Base-by-base conservation (phyloP, 257 asterid species). In the Capsicum rhomboideum region DNA sequence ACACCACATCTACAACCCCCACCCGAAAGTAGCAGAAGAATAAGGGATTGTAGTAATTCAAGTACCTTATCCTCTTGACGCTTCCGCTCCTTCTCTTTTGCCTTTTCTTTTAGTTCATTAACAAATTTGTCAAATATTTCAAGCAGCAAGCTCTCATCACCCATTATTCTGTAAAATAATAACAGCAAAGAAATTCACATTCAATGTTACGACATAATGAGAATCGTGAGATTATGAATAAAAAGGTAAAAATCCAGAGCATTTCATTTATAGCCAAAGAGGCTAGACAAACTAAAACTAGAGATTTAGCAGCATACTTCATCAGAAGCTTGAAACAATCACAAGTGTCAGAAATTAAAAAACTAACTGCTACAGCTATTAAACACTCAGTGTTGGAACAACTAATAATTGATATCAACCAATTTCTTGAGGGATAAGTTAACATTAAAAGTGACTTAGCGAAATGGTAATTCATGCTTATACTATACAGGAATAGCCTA, bases 41-140 rank as follows among this genome's bases (percentile, higher is more conserved):
- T 53, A 87, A 11, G 56, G 28, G 53, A 28, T 50, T 84, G 66
- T 7, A 84, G 53, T 74, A 50, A 64, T 21, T 79, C 63, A 84
- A 82, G 53, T 86, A 93, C 98, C 94, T 92, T 97, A 56, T 92
- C 98, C 75, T 95, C 98, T 90, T 91, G 92, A n/a, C 96, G 94
- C 90, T 85, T 93, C 34, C 95, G 86, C 80, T 96, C 98, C 89
- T 91, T 96, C 83, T 93, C 98, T 87, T 91, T 96, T 44, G 91
- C 91, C 91, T 89, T 94, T 67, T 87, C 99, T 89, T 92, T 95
- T 12, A 90, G 92, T 31, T 92, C 96, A 71, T 78, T 74, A 64
- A 91, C 83, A 80, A 93, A 90, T 81, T 89, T 93, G 82, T 90
- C 87, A 82, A 95, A 97, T 26, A 89, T 88, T 86, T 93, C 98